Evolutionary conservation across 169 alveolate species (phyloP).

Genomic region (Cryptosporidium sp.): DNA sequence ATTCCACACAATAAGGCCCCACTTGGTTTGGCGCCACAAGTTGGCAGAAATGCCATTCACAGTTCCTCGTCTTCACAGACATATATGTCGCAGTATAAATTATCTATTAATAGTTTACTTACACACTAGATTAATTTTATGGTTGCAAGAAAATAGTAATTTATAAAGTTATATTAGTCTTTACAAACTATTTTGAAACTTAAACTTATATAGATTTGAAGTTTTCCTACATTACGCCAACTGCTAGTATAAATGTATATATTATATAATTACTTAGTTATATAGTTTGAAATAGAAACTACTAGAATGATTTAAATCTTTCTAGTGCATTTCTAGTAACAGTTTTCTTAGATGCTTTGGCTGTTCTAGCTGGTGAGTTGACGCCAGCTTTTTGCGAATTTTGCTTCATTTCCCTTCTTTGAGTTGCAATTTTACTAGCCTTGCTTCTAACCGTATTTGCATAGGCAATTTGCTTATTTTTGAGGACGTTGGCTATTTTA

Average conservation of each 20-base stretch:
- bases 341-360: not conserved
- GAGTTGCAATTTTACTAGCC: slow-evolving; percentile 30
- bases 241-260: not conserved
- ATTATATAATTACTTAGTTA: not conserved
- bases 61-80: slow-evolving; percentile 75
- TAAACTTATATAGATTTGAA: not conserved
- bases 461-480: slow-evolving; percentile 48
- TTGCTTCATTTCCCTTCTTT: slow-evolving; percentile 13
- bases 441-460: slow-evolving; percentile 45
- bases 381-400: not conserved
- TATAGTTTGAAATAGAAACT: not conserved
- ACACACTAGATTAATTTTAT: not conserved
- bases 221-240: not conserved
- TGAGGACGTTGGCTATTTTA: slow-evolving; percentile 22
- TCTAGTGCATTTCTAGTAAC: slow-evolving; percentile 54
- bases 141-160: not conserved
- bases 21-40: slow-evolving; percentile 68
- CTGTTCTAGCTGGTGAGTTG: not conserved
- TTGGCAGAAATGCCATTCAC: slow-evolving; percentile 2
- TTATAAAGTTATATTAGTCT: not conserved
- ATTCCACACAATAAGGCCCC: slow-evolving; percentile 73
- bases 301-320: slow-evolving; percentile 16
- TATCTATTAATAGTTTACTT: not conserved
- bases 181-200: not conserved
- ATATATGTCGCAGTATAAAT: slow-evolving; percentile 66